Base-by-base conservation (phyloP, 2,329 filamentous ascomycete species). In the Trichoderma gracile region DNA sequence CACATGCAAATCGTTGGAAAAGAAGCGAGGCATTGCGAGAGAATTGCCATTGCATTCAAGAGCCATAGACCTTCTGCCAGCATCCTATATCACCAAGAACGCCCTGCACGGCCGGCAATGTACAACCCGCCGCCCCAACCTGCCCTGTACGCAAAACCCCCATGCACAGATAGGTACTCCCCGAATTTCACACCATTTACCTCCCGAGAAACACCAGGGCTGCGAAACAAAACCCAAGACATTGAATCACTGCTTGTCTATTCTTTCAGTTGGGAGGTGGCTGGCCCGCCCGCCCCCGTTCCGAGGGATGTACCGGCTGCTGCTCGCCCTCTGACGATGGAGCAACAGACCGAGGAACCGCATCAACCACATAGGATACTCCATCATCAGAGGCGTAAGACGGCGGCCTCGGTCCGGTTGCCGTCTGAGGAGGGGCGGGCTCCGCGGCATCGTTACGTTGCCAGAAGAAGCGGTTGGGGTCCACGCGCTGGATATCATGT, bases 391-490 rank as follows among this genome's bases (percentile, higher is more conserved):
- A 91, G 4, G 83, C 80, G 73, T 95, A 95, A 5, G 88, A 92
- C 2, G 91, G 91, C 5, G 91, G 91, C 1, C 90, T 82, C 12
- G 68, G 73, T 63, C 73, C 73, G 45, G 68, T 68, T n/a, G 67
- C 69, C 40, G 70, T 72, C 52, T 67, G 69, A 23, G 68, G 63
- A 5, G 70, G 65, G 30, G 69, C 59, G 21, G 72, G 57, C 14
- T 70, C 67, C 3, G 74, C 73, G 3, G 75, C 72, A 21, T 82
- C 79, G 68, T 87, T 89, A 43, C 89, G 85, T 75, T 90, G 87
- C 92, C 92, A 96, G 73, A 90, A 92, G 27, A 96, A 81, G 15
- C 92, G 81, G 71, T 94, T 86, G 1, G 92, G 92, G 71, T 96
- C 90, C 38, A 93, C 89, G 54, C 91, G 84, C 85, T 90, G 70